These are phyloP conservation scores for Hygrophila difformis DNA, from an alignment of 257 asterid genomes.

Conservation along the genomic window DNA sequence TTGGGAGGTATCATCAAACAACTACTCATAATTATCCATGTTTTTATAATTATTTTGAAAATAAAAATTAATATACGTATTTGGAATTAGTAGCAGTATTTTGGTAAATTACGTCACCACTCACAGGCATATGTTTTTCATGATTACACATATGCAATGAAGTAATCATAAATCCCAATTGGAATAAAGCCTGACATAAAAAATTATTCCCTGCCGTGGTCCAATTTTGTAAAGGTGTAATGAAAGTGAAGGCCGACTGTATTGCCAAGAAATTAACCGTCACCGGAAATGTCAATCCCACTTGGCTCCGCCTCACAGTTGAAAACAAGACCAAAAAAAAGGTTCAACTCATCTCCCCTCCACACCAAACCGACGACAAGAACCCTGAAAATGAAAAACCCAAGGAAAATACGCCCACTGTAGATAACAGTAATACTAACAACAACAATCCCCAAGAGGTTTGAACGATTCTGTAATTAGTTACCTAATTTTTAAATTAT, in stretches of 20 bases:
- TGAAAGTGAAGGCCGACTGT: constrained; percentile 64
- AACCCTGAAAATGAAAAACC: constrained; percentile 33
- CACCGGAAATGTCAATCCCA: constrained; percentile 74
- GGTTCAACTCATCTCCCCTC: constrained; percentile 76
- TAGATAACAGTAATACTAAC: constrained; percentile 23
- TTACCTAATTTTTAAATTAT: background rate
- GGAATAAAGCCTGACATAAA: no score
- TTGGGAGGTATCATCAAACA: no score
- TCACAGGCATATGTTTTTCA: no score
- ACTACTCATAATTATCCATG: no score
- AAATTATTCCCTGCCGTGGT: no score
- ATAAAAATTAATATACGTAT: no score
- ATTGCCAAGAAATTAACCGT: constrained; percentile 59
- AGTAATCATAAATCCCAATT: no score
- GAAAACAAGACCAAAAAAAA: constrained; percentile 72
- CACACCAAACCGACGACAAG: constrained; percentile 39
- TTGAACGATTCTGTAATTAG: background rate
- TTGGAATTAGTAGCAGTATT: no score
- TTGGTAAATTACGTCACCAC: no score
- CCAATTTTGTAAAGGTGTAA: constrained; percentile 45
- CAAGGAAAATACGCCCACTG: constrained; percentile 32
- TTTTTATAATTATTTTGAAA: no score
- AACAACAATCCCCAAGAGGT: constrained; percentile 52
- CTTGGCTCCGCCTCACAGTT: constrained; percentile 57
- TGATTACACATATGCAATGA: no score